Base-by-base conservation (phyloP, 495 filamentous ascomycete species). In the Astrothelium subdiscretum region DNA sequence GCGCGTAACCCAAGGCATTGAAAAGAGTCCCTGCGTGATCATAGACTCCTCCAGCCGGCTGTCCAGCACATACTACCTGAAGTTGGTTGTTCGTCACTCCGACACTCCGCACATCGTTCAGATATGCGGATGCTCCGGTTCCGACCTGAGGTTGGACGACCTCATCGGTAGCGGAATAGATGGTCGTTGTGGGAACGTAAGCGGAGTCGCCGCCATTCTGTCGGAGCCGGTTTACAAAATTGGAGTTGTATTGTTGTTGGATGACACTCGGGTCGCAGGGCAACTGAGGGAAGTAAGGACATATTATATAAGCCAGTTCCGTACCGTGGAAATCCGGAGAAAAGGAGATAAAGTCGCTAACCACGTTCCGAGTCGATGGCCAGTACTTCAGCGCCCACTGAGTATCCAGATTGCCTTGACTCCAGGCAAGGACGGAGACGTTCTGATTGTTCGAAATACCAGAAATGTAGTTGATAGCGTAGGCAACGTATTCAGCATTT, bases 371-470 rank as follows among this genome's bases (percentile, higher is more conserved):
- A 0, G 77, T 75, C 1, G 74, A 76, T 0, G 77, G 79, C 79
- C 78, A 83, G 73, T 81, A 82, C 63, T 80, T 80, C 62, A 78
- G 70, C 11, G 74, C 76, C 79, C 79, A 81, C 65, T 82, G 79
- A 1, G 72, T 71, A 59, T 76, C 63, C 18, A 82, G 65, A 38
- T 68, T 71, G 20, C 79, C 79, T 67, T 82, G 78, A 2, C 75
- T 79, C 79, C 80, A 82, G n/a, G 69, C 70, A 8, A 81, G 67
- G 11, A 78, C 69, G 12, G 73, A 67, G 6, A 78, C 70, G 0
- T 74, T 72, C 31, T 62, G 44, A 8, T 68, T 48, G 32, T 66
- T 48, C 32, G 69, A 70, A 35, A 77, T 66, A 2, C 72, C 68
- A 27, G 70, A 72, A 54, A 81, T 75, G 65, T 80, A 82, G 66